Base-by-base conservation (phyloP, 139 green algal species). In the Monoraphidium neglectum region DNA sequence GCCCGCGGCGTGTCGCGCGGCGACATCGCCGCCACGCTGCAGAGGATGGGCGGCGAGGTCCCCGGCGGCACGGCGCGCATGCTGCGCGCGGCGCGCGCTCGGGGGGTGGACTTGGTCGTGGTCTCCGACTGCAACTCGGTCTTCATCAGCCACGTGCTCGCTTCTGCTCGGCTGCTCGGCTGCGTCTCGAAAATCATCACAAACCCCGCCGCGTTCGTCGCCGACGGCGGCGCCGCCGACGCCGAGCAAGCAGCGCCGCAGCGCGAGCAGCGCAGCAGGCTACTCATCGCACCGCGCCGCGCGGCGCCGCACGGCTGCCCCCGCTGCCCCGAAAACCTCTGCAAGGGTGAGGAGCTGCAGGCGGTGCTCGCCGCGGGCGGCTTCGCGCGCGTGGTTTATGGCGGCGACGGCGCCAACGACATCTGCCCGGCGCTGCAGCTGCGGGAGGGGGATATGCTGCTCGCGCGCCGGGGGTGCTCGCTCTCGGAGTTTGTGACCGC, bases 351-450 rank as follows among this genome's bases (percentile, higher is more conserved):
- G 26, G 89, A 97, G 83, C 71, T 97, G 70, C 46, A 35, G 13
- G 33, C 37, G 4, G 33, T 30, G 16, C 28, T 38, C 36, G 65
- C 40, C 10, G 23, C 36, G 35, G 36, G 26, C 24, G 13, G 5
- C 64, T 90, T 84, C 60, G 15, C 63, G 15, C 80, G 80, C 66
- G 68, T 95, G 0, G 80, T 96, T 28, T 96, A 90, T 80, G 79
- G 68, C 63, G 93, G 92, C 15, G 93, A 96, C 51, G 91, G 92
- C 37, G 84, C 82, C 37, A 94, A 93, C 65, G 93, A 97, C 83
- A 70, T 96, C 30, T 97, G 93, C 72, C 88, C 89, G 6, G 85
- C 87, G 16, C 77, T 96, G 56, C 10, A 63, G 1, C 88, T 97
- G 70, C 74, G 83, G 4, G 49, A 84, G 1, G 30, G 62, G 2